phyloP scores from a whole-genome alignment of 2,329 filamentous ascomycete species.

The Fusarium succisae region DNA sequence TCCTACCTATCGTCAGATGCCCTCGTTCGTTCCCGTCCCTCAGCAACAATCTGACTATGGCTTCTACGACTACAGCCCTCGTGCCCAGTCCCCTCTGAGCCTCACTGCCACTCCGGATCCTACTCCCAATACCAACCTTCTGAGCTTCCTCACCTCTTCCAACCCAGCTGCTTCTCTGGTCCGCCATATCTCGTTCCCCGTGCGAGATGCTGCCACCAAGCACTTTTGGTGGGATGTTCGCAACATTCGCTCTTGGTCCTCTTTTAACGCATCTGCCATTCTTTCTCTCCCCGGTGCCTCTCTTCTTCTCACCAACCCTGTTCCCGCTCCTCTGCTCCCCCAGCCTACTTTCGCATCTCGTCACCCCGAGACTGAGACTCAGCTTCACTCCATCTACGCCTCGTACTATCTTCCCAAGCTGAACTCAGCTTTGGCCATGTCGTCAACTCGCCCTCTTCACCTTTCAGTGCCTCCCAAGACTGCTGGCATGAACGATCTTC shows the following conservation, averaged over 20 bases:
- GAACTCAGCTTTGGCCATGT: slow-evolving; percentile 83
- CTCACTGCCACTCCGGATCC: slow-evolving; percentile 55
- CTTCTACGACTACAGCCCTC: slow-evolving; percentile 55
- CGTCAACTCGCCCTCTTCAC: slow-evolving; percentile 71
- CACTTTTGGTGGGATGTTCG: slow-evolving; percentile 98
- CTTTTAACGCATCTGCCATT: slow-evolving; percentile 79
- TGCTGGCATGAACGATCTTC: slow-evolving; percentile 58
- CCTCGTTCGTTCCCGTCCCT: slow-evolving; percentile 50
- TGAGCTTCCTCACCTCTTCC: slow-evolving; percentile 78
- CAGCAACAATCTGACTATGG: slow-evolving; percentile 52
- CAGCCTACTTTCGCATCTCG: slow-evolving; percentile 66
- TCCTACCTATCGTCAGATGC: slow-evolving; percentile 84
- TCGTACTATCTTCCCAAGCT: slow-evolving; percentile 86
- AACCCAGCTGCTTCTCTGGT: slow-evolving; percentile 88
- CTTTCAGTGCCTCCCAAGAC: slow-evolving; percentile 55
- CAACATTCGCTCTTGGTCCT: slow-evolving; percentile 83
- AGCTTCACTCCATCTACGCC: slow-evolving; percentile 78
- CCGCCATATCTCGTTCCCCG: slow-evolving; percentile 76
- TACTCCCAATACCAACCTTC: slow-evolving; percentile 72
- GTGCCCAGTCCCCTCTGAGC: slow-evolving; percentile 58
- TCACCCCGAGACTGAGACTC: slow-evolving; percentile 80
- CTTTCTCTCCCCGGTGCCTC: slow-evolving; percentile 77
- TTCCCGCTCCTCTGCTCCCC: slow-evolving; percentile 70
- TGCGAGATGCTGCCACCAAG: slow-evolving; percentile 73
- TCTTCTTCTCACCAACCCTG: slow-evolving; percentile 75